Evolutionary conservation across 257 asterid genomes (phyloP).

Genomic region (Cinchona pubescens): DNA sequence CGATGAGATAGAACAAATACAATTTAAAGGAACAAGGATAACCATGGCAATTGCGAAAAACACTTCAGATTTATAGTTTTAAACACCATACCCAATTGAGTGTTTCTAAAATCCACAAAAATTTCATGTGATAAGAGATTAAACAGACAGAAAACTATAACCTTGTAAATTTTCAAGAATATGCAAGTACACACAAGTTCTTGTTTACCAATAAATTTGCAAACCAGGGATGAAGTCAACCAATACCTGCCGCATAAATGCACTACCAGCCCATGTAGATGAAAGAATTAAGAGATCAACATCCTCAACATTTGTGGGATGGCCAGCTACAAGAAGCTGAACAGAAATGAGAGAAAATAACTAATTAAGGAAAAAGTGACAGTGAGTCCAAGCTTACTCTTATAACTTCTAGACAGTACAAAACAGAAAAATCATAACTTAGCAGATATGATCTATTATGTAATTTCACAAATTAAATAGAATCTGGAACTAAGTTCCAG

Average conservation of each 20-base stretch:
- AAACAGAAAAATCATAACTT: neutral
- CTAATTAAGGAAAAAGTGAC: conserved; percentile 14
- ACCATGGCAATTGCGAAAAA: neutral
- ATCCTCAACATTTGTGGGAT: conserved; percentile 55
- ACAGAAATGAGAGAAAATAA: conserved; percentile 20
- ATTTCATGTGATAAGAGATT: neutral
- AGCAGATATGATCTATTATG: neutral
- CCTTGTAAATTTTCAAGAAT: neutral
- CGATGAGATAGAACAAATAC: neutral
- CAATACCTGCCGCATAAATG: conserved; percentile 62
- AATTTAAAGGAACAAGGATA: neutral
- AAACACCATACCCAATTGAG: neutral
- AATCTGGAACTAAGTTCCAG: neutral
- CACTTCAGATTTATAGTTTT: neutral
- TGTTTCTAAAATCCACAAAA: neutral
- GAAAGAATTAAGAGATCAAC: conserved; percentile 75
- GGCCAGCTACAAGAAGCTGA: conserved; percentile 61
- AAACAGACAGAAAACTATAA: neutral
- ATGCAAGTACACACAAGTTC: neutral
- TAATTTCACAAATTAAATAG: neutral
- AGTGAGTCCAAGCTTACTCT: neutral
- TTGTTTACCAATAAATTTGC: neutral
- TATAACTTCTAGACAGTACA: too few relatives aligned
- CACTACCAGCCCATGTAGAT: conserved; percentile 79
- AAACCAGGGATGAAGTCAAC: neutral